Evolutionary conservation across 495 filamentous ascomycete genomes (phyloP).

Genomic region (Lepraria neglecta): DNA sequence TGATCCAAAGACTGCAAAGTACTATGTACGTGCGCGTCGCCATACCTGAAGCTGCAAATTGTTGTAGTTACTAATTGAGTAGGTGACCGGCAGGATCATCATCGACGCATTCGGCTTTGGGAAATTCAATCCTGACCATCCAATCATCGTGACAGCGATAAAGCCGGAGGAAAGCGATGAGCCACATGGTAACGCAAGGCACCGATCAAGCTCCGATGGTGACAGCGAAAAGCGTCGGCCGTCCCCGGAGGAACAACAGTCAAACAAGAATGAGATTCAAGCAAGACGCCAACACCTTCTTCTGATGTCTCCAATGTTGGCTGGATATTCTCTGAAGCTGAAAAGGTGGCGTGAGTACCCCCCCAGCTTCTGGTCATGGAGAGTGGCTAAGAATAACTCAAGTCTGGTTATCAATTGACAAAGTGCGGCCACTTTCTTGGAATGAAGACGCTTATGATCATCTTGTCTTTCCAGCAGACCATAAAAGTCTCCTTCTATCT

Average conservation of each 20-base stretch:
- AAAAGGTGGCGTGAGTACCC: conserved; percentile 32
- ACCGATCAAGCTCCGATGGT: too few species aligned
- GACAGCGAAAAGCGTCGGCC: neutral
- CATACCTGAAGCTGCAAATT: too few species aligned
- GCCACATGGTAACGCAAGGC: too few species aligned
- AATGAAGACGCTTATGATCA: conserved; percentile 37
- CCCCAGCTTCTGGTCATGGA: conserved; percentile 27
- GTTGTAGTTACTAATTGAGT: neutral
- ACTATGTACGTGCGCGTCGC: neutral
- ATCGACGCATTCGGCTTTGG: neutral
- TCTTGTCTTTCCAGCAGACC: conserved; percentile 36
- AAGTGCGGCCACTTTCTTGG: conserved; percentile 34
- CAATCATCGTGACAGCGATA: neutral
- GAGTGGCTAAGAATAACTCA: neutral
- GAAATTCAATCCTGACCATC: neutral
- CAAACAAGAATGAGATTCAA: neutral
- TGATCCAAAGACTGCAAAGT: neutral
- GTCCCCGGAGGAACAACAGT: neutral
- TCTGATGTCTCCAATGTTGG: conserved; percentile 34
- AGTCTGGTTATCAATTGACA: conserved; percentile 1
- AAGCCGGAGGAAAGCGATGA: neutral
- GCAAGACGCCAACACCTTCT: conserved; percentile 29
- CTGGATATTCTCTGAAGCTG: conserved; percentile 38
- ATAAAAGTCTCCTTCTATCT: conserved; percentile 38
- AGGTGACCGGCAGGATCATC: conserved; percentile 10